These are phyloP conservation scores for Podila epicladia DNA, from an alignment of 192 early-diverging fungal genomes.

Conservation along the genomic window DNA sequence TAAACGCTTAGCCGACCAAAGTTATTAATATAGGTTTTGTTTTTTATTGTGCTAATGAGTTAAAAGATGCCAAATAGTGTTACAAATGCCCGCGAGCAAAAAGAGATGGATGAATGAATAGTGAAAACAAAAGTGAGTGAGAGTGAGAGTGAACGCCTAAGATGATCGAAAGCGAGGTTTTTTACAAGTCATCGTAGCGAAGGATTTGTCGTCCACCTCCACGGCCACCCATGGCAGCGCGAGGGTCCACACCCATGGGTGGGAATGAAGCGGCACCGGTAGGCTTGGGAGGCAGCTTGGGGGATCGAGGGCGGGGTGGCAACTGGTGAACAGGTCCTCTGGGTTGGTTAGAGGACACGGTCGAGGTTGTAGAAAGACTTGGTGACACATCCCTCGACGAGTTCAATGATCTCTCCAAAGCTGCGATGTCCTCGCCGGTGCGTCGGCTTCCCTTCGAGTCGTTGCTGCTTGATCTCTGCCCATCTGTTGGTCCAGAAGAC, in stretches of 20 bases:
- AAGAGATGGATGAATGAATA: no score
- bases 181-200: constrained; percentile 44
- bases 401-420: constrained; percentile 1
- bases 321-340: constrained; percentile 26
- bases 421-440: background rate
- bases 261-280: constrained; percentile 24
- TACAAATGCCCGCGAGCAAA: no score
- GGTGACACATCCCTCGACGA: background rate
- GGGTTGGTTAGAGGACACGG: background rate
- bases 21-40: no score
- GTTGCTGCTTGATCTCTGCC: background rate
- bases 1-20: constrained; percentile 12
- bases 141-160: no score
- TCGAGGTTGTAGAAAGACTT: background rate
- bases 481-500: background rate
- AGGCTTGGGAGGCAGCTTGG: constrained; percentile 33
- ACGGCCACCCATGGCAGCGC: constrained; percentile 25
- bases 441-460: background rate
- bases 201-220: constrained; percentile 45
- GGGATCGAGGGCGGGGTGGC: constrained; percentile 33
- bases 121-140: no score
- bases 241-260: constrained; percentile 24
- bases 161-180: background rate
- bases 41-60: no score
- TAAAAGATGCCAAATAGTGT: no score